phyloP scores from a whole-genome alignment of 129 eudicot species.

The Erigeron canadensis region DNA sequence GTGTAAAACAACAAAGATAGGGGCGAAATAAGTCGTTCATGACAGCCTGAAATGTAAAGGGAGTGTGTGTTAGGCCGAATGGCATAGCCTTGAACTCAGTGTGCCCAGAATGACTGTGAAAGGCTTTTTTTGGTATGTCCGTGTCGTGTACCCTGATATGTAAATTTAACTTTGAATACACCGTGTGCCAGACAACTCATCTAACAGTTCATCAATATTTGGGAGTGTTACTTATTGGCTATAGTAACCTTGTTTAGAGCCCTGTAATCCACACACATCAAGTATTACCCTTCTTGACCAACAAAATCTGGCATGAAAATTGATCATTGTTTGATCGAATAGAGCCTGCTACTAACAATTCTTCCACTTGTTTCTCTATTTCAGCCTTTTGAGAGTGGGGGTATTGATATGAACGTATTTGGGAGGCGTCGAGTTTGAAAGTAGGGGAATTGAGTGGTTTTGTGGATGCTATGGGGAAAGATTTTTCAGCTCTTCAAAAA shows the following conservation, averaged over 20 bases:
- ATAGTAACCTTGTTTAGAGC: constrained; percentile 3
- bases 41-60: neutral
- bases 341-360: neutral
- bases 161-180: neutral
- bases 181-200: neutral
- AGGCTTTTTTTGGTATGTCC: neutral
- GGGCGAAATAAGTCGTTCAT: constrained; percentile 18
- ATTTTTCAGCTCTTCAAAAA: neutral
- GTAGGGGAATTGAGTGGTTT: neutral
- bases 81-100: neutral
- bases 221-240: neutral
- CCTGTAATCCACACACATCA: constrained; percentile 2
- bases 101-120: neutral
- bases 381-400: neutral
- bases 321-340: constrained; percentile 2
- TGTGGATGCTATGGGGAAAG: neutral
- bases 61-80: neutral
- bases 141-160: neutral
- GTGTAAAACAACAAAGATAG: neutral
- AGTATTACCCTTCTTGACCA: constrained; percentile 2
- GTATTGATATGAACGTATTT: neutral
- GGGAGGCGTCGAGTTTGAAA: neutral
- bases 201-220: constrained; percentile 7
- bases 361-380: constrained; percentile 1
- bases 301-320: constrained; percentile 7